These are phyloP conservation scores for Collybia sp. DNA, from an alignment of 768 basidiomycete genomes.

Conservation along the genomic window DNA sequence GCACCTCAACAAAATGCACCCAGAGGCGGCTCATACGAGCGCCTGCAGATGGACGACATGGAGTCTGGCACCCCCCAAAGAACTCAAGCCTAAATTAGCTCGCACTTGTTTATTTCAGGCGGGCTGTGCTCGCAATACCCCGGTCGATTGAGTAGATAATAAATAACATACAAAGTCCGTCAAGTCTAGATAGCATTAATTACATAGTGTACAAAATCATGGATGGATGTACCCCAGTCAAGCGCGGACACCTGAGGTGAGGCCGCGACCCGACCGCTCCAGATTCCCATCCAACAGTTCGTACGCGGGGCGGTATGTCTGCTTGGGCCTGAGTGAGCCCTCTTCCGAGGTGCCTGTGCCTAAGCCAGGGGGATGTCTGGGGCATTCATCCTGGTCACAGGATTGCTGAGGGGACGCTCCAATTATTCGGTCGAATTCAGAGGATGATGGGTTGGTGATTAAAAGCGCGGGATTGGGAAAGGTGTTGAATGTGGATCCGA, in stretches of 20 bases:
- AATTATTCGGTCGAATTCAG: slow-evolving; percentile 6
- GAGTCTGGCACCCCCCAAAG: slow-evolving; percentile 39
- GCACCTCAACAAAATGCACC: slow-evolving; percentile 18
- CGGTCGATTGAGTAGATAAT: background rate
- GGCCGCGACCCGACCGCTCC: slow-evolving; percentile 66
- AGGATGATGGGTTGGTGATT: slow-evolving; percentile 16
- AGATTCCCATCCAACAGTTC: slow-evolving; percentile 70
- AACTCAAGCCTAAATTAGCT: background rate
- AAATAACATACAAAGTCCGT: background rate
- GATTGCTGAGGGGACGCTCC: slow-evolving; percentile 17
- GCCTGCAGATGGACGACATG: slow-evolving; percentile 58
- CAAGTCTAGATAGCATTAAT: background rate
- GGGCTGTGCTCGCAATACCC: background rate
- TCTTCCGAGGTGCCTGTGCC: slow-evolving; percentile 7
- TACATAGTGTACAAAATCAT: too few species aligned
- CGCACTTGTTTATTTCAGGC: background rate
- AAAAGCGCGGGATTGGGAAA: slow-evolving; percentile 87
- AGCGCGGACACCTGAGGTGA: slow-evolving; percentile 3
- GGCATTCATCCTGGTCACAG: slow-evolving; percentile 18
- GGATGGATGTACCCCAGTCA: too few species aligned
- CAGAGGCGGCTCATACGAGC: slow-evolving; percentile 44
- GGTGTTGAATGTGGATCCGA: slow-evolving; percentile 94
- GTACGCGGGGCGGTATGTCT: slow-evolving; percentile 72
- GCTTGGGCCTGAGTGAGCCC: slow-evolving; percentile 17
- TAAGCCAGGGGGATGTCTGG: slow-evolving; percentile 10